Percentiles rank a stretch among this genome's conserved stretches.
These are phyloP conservation scores for Neospora caninum DNA, from an alignment of 169 alveolate species.

Conservation along the genomic window DNA sequence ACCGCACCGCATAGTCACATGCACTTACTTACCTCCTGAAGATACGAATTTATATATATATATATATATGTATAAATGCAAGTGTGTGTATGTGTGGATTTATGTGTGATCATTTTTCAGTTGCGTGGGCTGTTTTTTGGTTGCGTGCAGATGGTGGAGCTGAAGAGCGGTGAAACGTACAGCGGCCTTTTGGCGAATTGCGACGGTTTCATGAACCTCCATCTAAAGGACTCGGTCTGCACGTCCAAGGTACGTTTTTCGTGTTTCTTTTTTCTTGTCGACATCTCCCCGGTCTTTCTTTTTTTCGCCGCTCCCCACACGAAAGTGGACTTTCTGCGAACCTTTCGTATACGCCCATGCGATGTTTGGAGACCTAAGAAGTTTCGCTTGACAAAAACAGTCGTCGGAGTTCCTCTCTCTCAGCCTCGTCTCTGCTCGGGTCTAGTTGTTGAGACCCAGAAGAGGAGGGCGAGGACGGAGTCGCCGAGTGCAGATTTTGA, in stretches of 20 bases:
- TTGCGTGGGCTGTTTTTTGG: neutral
- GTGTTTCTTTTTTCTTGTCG: neutral
- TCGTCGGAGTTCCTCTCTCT: no score
- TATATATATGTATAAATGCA: neutral
- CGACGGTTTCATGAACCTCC: conserved; percentile 77
- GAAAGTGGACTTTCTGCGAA: no score
- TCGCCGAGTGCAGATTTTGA: no score
- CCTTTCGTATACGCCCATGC: no score
- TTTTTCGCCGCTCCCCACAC: no score
- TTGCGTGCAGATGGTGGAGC: conserved; percentile 74
- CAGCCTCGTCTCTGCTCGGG: no score
- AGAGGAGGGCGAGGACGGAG: no score
- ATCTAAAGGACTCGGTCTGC: conserved; percentile 73
- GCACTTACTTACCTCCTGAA: no score
- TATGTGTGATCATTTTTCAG: neutral
- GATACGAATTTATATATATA: neutral
- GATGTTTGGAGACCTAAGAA: no score
- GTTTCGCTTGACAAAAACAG: no score
- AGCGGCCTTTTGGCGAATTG: conserved; percentile 75
- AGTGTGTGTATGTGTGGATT: neutral
- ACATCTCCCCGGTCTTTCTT: neutral
- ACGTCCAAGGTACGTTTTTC: conserved; percentile 64
- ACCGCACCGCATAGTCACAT: no score
- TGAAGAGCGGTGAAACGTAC: conserved; percentile 78
- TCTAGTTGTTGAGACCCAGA: no score